Base-by-base conservation (phyloP, 176 grass and related monocot species). In the Musa acuminata region DNA sequence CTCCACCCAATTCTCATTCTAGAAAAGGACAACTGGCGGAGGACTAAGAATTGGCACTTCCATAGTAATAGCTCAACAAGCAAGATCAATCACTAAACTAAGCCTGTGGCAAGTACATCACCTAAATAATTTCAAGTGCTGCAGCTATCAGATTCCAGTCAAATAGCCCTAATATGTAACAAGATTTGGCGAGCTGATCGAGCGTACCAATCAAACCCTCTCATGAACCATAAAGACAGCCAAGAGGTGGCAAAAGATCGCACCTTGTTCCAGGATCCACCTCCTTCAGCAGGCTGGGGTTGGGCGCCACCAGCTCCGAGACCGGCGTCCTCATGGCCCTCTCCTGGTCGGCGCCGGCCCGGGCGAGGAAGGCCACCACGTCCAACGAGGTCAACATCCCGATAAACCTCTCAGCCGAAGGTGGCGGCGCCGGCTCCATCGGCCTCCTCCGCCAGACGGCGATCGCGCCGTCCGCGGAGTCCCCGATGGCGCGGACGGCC, bases 251-350 rank as follows among this genome's bases (percentile, higher is more conserved):
- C 13, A 19, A 14, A 75, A 72, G 63, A 65, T 9, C 71, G 75
- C 72, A 93, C 94, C 94, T 90, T 82, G 94, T 97, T 65, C 90
- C 86, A 25, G 94, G 94, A 89, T 97, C 94, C 78, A 97, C 82
- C 87, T 87, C 87, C 81, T 85, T 84, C 82, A 97, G 83, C 25
- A 88, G 80, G 23, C 63, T 75, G 13, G 82, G 85, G 53, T 97
- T 90, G 64, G 77, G 79, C 65, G 67, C 63, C 13, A 97, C 75
- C 74, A 88, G 84, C 77, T 93, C 87, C 72, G 81, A 82, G 55
- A 97, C 85, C 29, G 71, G 43, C 12, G 64, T n/a, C 1, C 77
- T 79, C 84, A 86, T 82, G 62, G 67, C 62, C 49, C 9, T 70
- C 79, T 86, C 84, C 55, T 91, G 83, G 11, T 80, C 78, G 2